Base-by-base conservation (phyloP, 2,329 filamentous ascomycete species). In the Knoxdaviesia capensis region DNA sequence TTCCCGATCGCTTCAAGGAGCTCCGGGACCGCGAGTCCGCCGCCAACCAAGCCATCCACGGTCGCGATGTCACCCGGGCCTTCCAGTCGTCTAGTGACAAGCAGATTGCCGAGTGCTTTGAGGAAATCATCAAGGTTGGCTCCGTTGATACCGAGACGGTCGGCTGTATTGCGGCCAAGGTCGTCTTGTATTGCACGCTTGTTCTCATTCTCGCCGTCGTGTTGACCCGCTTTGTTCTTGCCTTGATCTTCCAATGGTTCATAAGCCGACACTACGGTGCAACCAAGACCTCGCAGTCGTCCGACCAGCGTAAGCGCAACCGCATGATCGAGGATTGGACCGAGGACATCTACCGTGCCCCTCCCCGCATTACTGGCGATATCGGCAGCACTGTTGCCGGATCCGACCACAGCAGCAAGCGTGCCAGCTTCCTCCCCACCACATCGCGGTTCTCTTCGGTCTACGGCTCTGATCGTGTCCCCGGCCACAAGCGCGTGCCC, bases 301-400 rank as follows among this genome's bases (percentile, higher is more conserved):
- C 78, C 5, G 75, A 90, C 56, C 74, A 78, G 49, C 86, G 88
- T 57, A 80, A 87, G 61, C 77, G 90, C 45, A 80, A 87, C 50
- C 77, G 80, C 51, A 86, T 96, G 61, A 98, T 98, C 49, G 90
- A 98, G 58, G 88, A 94, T 52, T 98, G 90, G 90, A 80, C 80
- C 9, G 84, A 96, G 49, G 90, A 98, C 54, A 98, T 98, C 52
- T 96, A 98, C 59, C 81, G 86, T 37, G 82, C 88, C 4, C 85
- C 86, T 29, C 77, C 80, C 43, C 81, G 86, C 49, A 68, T 94
- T 48, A 72, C 79, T 4, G 90, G 76, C 11, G 75, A 94, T 51
- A 64, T 80, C 36, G 71, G 74, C 45, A 80, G 74, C 53, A 77
- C 72, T 40, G 70, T 75, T 45, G 68, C 67, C 7, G 60, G 63